These are phyloP conservation scores for Pyracantha coccinea DNA, from an alignment of 331 rosid genomes.

Conservation along the genomic window DNA sequence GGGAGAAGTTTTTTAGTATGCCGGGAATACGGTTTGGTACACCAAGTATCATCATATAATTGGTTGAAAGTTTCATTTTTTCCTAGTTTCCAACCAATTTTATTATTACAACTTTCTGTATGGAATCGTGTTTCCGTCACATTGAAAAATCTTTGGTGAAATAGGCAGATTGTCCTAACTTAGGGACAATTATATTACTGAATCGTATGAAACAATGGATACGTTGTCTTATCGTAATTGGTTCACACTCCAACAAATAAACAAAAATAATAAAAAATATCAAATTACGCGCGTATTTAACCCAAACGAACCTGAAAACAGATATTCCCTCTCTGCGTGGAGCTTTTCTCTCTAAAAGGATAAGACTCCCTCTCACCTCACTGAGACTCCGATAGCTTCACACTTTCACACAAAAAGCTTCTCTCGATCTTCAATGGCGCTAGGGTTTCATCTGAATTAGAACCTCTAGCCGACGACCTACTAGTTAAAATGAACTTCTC, in stretches of 20 bases:
- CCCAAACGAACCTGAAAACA: neutral
- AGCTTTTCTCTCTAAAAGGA: neutral
- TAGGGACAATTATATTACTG: too few relatives aligned
- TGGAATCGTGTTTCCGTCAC: fast-evolving
- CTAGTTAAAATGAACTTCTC: conserved; percentile 41
- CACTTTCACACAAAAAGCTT: neutral
- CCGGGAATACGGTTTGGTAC: fast-evolving
- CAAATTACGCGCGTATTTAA: conserved; percentile 30
- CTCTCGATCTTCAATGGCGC: conserved; percentile 34
- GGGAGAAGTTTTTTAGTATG: too few relatives aligned
- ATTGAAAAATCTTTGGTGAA: too few relatives aligned
- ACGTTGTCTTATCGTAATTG: neutral
- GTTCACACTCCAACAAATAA: neutral
- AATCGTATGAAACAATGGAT: too few relatives aligned
- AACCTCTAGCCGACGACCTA: neutral
- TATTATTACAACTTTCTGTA: too few relatives aligned
- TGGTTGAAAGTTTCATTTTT: too few relatives aligned
- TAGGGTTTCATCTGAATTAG: conserved; percentile 36
- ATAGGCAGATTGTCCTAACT: too few relatives aligned
- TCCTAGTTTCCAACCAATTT: too few relatives aligned
- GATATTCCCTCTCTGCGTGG: conserved; percentile 24
- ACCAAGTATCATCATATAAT: too few relatives aligned
- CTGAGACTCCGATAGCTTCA: neutral
- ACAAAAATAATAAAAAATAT: conserved; percentile 11
- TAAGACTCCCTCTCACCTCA: conserved; percentile 5